phyloP scores from a whole-genome alignment of 2,329 filamentous ascomycete species.

The Claviceps digitariae region DNA sequence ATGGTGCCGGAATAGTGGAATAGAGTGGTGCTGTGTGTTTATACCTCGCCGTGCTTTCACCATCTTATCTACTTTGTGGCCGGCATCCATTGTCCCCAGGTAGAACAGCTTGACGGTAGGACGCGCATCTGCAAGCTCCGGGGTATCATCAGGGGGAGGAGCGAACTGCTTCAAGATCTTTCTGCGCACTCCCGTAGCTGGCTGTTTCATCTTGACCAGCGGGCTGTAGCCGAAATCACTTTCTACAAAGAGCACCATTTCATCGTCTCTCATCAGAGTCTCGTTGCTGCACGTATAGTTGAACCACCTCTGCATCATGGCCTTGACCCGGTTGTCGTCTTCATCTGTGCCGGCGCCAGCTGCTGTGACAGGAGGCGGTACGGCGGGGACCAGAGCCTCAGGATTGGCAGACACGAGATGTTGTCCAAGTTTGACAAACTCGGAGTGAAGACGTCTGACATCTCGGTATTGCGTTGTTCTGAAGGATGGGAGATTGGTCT shows the following conservation, averaged over 20 bases:
- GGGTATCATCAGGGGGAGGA: slow-evolving; percentile 91
- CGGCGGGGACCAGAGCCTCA: slow-evolving; percentile 84
- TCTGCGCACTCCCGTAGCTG: slow-evolving; percentile 84
- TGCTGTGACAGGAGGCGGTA: slow-evolving; percentile 86
- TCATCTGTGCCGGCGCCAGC: slow-evolving; percentile 94
- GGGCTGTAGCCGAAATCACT: slow-evolving; percentile 98
- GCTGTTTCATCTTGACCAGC: slow-evolving; percentile 89
- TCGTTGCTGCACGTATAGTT: slow-evolving; percentile 89
- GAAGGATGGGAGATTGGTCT: slow-evolving; percentile 99
- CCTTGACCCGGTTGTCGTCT: slow-evolving; percentile 81
- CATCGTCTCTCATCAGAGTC: slow-evolving; percentile 84
- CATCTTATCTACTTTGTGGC: slow-evolving; percentile 88
- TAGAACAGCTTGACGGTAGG: slow-evolving; percentile 94
- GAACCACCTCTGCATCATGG: slow-evolving; percentile 83
- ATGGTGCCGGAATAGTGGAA: neutral
- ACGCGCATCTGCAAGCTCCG: slow-evolving; percentile 78
- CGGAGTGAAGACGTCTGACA: slow-evolving; percentile 85
- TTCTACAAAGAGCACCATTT: slow-evolving; percentile 97
- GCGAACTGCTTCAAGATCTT: slow-evolving; percentile 98
- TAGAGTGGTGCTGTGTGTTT: neutral
- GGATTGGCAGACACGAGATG: slow-evolving; percentile 97
- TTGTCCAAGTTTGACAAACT: slow-evolving; percentile 92
- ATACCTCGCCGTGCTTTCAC: slow-evolving; percentile 85
- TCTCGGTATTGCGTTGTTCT: slow-evolving; percentile 97
- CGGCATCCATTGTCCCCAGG: slow-evolving; percentile 87